Evolutionary conservation across 805 yeast species (phyloP), one percentile per base, ranked within the genome.

Genomic region (Hemisphaericaspora nanyangensis): DNA sequence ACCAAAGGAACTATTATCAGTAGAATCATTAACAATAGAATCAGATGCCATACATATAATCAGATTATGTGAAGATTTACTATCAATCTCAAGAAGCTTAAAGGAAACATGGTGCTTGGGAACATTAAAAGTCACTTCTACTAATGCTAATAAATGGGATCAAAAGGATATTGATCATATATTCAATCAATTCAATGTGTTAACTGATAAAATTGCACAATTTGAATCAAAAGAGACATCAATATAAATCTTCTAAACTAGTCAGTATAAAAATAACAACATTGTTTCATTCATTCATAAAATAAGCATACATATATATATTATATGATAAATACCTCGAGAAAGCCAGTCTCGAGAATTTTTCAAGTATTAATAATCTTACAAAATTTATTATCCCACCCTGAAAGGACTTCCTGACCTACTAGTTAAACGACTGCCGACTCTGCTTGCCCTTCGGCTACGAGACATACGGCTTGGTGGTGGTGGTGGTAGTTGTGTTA

Each of bases 31-130:
- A 15, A 77, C 77, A 13, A 73, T 78, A 18, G 81, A 77, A 47
- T 64, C 76, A 16, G 74, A 75, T 46, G 70, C 80, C 0, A 59
- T 73, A 38, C 64, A 71, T 1, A 75, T 77, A 3, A 66, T 77
- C 7, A 57, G 80, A 38, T 58, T 76, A 12, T 69, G 78, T 30
- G 79, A 77, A 45, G 82, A 78, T 40, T 56, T 78, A 28, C 54
- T 78, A 11, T 52, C 68, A 1, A 63, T 77, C 2, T 73, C 80
- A 1, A 54, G 77, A 31, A 64, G 67, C 1, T 54, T 78, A 33
- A 72, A 73, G 47, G 82, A 77, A 51, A 65, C 73, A 3, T 78
- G 82, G 83, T 70, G 77, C 29, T 55, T 78, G 38, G 81, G 80
- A 3, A 75, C 77, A 17, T 59, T 76, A 38, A 74, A 74, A 29